phyloP scores from a whole-genome alignment of 129 eudicot genomes.

The Flaveria linearis region DNA sequence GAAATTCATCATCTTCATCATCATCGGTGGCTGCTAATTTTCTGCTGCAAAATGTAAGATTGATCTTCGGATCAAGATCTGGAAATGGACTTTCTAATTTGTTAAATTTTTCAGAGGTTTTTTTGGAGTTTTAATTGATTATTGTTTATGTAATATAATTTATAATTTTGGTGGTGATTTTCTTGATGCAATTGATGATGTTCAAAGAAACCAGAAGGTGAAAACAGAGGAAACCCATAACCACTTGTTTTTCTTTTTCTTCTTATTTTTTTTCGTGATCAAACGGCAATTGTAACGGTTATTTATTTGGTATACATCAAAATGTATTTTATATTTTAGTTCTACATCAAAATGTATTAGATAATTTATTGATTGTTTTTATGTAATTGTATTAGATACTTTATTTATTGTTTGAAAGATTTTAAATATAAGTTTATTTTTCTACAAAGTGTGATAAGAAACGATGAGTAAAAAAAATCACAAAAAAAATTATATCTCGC shows the following conservation, averaged over 20 bases:
- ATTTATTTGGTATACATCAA: conserved; percentile 17
- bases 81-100: conserved; percentile 76
- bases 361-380: no score
- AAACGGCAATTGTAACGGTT: conserved; percentile 29
- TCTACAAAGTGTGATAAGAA: no score
- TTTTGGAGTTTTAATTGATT: background rate
- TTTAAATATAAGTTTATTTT: no score
- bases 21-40: conserved; percentile 44
- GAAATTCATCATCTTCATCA: conserved; percentile 40
- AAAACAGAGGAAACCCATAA: conserved; percentile 10
- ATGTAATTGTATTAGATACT: no score
- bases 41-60: conserved; percentile 71
- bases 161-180: conserved; percentile 1
- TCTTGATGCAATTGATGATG: conserved; percentile 19
- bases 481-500: no score
- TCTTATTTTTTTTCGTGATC: conserved; percentile 3
- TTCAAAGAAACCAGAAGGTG: conserved; percentile 10
- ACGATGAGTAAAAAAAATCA: no score
- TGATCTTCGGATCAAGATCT: conserved; percentile 96
- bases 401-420: no score
- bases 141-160: background rate
- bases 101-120: background rate
- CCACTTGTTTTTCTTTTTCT: background rate
- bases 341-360: no score
- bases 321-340: no score